Base-by-base conservation (phyloP, 164 flowering plant species). In the Saururus chinensis region DNA sequence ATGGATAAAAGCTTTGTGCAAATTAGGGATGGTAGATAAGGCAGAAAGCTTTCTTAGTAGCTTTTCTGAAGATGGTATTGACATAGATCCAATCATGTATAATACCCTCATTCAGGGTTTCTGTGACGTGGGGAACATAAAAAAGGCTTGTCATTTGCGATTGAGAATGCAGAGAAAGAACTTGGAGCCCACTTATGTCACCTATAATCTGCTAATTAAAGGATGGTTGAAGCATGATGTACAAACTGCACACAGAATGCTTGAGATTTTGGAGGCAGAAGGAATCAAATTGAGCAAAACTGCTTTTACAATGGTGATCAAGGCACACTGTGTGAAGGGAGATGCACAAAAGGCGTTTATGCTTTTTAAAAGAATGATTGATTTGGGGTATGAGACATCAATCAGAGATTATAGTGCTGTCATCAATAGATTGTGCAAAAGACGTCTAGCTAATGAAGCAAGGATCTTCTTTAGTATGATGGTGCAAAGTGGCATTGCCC, bases 281-380 rank as follows among this genome's bases (percentile, higher is more conserved):
- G 72, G 75, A 55, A 59, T 81, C 24, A 60, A 6, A 63, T 71
- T 84, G 69, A 66, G 79, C 49, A 86, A 86, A 70, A 61, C 64
- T 71, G 84, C 88, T 51, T 91, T 82, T 62, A 79, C 73, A 7
- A 80, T 84, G 40, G 53, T 91, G 25, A 81, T 86, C 54, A 84
- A 84, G 68, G 93, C 91, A 64, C 84, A 86, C 69, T 81, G 89
- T 75, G 86, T 60, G 41, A 90, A 84, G 75, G 95, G 93, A 25
- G 76, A 79, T 77, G 72, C 69, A 24, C 21, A 26, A 9, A 81
- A 62, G 55, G 84, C 86, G 22, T 23, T 70, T 42, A 19, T 19
- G 1, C 70, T 80, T 41, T 86, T 91, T 72, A 61, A 66, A 65
- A 70, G 76, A 67, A 81, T 88, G 92, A 59, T 69, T 62, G 76